Percentiles rank a stretch among this genome's conserved stretches.
These are phyloP conservation scores for Fraxinus quadrangulata DNA, from an alignment of 257 asterid species.

Conservation along the genomic window DNA sequence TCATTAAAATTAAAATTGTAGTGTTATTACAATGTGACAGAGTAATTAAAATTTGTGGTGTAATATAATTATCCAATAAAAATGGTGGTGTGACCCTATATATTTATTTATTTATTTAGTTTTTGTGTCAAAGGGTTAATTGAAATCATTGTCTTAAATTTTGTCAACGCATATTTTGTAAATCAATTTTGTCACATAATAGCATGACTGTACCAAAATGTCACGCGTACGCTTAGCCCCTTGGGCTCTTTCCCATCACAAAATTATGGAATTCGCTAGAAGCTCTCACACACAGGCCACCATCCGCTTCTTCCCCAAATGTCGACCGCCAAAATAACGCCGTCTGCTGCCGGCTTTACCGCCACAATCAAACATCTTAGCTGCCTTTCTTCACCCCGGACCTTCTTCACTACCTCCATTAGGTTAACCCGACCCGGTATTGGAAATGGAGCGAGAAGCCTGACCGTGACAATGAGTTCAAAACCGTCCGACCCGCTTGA, in stretches of 20 bases:
- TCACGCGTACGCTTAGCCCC: neutral
- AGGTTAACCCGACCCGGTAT: slow-evolving; percentile 23
- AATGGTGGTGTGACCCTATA: too few species aligned
- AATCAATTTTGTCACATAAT: too few species aligned
- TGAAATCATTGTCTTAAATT: too few species aligned
- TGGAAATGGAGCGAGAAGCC: slow-evolving; percentile 32
- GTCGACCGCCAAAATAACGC: slow-evolving; percentile 56
- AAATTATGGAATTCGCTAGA: neutral
- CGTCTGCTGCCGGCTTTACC: slow-evolving; percentile 52
- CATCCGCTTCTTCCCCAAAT: neutral
- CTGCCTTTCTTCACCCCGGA: slow-evolving; percentile 30
- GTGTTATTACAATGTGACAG: too few species aligned
- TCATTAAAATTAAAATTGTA: too few species aligned
- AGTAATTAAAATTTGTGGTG: too few species aligned
- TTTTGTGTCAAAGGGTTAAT: too few species aligned
- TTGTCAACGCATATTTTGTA: too few species aligned
- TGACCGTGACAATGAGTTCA: slow-evolving; percentile 46
- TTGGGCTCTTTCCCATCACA: neutral
- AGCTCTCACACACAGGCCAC: neutral
- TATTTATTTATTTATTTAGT: too few species aligned
- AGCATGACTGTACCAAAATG: neutral
- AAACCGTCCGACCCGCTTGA: slow-evolving; percentile 54
- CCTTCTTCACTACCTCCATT: slow-evolving; percentile 27
- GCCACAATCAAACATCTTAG: slow-evolving; percentile 53
- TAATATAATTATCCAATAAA: too few species aligned